Base-by-base conservation (phyloP, 1,139 yeast genomes). In the Yamadazyma oceani region DNA sequence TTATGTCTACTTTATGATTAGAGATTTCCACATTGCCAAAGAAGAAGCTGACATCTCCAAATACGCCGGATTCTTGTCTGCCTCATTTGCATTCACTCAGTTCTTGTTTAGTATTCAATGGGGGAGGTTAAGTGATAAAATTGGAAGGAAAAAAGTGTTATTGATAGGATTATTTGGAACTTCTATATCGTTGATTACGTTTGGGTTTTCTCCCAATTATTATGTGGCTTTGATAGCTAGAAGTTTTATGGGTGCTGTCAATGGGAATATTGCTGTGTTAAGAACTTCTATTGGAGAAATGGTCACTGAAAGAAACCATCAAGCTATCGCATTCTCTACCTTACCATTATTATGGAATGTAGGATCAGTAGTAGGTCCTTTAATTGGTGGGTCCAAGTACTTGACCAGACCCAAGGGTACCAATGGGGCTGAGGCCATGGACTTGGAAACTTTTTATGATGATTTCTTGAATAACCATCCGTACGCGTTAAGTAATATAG, bases 221-320 rank as follows among this genome's bases (percentile, higher is more conserved):
- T 66, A 66, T 53, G 63, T 67, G 58, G 84, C 85, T 0, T 53
- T 80, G 32, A 45, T 60, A 2, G 76, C 85, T 0, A 62, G 85
- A 48, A 56, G 72, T 16, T 48, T 75, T 23, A 71, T 76, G 56
- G 86, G 86, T 0, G 62, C 76, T 12, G 60, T 79, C 25, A 80
- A 80, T 52, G 85, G 85, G 4, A 80, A 79, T 48, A 74, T 78
- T 8, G 79, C 83, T 0, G 83, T 80, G 3, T 56, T 80, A 34
- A 62, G 86, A 49, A 81, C 86, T 0, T 58, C 72, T 35, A 65
- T 81, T 34, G 86, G 85, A 1, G 87, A 80, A 53, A 61, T 77
- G 15, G 82, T 81, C 6, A 65, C 59, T 1, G 76, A 78, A 41
- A 66, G 77, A 40, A 62, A 65, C 33, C 84, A 80, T 50, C 85